A percentile compares a stretch with the other conserved stretches of the same genome.
These are phyloP conservation scores for Hyaloscypha variabilis DNA, from an alignment of 495 filamentous ascomycete genomes.

Conservation along the genomic window DNA sequence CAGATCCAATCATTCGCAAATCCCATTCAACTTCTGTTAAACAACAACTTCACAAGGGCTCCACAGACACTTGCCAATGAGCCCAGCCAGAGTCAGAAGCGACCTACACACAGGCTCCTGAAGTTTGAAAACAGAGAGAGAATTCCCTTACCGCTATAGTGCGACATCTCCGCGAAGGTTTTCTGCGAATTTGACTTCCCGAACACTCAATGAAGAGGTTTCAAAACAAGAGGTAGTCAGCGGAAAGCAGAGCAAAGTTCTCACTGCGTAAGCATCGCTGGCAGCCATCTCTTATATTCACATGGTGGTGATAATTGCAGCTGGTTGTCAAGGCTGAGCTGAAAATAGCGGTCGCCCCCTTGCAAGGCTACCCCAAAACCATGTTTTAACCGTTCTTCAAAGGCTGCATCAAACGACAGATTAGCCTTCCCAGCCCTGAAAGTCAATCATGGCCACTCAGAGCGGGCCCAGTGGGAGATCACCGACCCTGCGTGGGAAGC, in stretches of 20 bases:
- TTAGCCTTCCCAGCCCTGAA: background rate
- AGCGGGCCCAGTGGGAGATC: background rate
- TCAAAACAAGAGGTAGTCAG: background rate
- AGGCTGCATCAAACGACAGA: background rate
- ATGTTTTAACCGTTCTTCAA: too few species aligned
- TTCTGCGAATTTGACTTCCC: background rate
- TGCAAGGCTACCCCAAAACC: too few species aligned
- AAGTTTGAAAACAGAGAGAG: too few species aligned
- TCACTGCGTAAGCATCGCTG: background rate
- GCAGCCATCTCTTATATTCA: background rate
- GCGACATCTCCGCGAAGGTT: background rate
- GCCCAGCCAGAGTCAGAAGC: too few species aligned
- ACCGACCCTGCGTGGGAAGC: background rate
- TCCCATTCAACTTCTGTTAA: too few species aligned
- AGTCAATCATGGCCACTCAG: background rate
- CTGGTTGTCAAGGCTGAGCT: background rate
- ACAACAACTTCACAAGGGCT: too few species aligned
- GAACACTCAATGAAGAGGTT: background rate
- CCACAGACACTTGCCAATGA: too few species aligned
- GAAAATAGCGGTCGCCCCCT: background rate
- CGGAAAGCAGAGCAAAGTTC: slow-evolving; percentile 1
- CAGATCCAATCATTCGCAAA: too few species aligned
- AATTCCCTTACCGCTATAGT: background rate
- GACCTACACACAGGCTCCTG: too few species aligned
- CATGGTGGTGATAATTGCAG: background rate